Base-by-base conservation (phyloP, 371 early-diverging fungal genomes). In the Saksenaea vasiformis region DNA sequence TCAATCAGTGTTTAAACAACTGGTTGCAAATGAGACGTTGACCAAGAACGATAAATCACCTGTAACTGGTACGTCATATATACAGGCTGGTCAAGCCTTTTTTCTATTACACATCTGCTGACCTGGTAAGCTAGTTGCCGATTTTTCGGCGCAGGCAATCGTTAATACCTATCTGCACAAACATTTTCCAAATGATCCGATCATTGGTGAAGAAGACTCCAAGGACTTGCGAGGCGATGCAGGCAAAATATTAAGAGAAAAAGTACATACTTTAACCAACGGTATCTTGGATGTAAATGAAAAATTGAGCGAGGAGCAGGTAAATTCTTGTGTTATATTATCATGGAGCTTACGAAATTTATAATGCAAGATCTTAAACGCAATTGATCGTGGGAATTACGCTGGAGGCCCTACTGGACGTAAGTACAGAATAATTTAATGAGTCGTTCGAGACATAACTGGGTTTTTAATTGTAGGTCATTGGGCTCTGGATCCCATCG, bases 401-500 rank as follows among this genome's bases (percentile, higher is more conserved):
- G 84, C 73, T 13, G 97, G 97, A 38, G 96, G 96, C 5, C 36
- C 90, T 0, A 71, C 77, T 36, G 96, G 95, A 11, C 87, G 97
- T 61, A 73, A 78, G 79, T 76, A 26, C 15, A 17, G 5, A 15
- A 37, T 24, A 17, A n/a, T n/a, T n/a, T 2, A 31, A 43, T 22
- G 10, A 47, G 24, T 15, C 24, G 47, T 5, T 38, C 36, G 15
- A 22, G 14, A 31, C 7, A 22, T 63, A 11, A 39, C 39, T n/a
- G 11, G 3, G 39, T n/a, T 22, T 22, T 15, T 26, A 5, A 28
- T 56, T 31, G 35, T 17, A 78, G 79, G 79, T 61, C 85, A 86
- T 83, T 98, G 98, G 98, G 94, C 97, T 15, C 81, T 98, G 62
- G 98, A 98, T 74, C 98, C 98, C 3, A 94, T 98, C 72, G 98